A percentile compares a stretch with the other conserved stretches of the same genome.
These are phyloP conservation scores for Carex pumila DNA, from an alignment of 176 grass and related monocot genomes.

Conservation along the genomic window DNA sequence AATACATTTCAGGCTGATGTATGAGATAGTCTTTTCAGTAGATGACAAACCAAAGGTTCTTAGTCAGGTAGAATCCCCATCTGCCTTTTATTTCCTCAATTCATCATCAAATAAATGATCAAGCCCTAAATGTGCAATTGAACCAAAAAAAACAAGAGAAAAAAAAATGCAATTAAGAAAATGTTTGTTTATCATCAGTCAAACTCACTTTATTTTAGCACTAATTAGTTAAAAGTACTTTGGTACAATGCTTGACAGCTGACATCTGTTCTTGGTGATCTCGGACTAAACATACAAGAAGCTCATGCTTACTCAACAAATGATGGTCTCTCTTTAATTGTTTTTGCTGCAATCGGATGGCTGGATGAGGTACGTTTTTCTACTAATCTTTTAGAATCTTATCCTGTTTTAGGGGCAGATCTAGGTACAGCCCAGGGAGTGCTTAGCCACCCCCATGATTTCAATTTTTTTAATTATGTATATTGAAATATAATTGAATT, in stretches of 20 bases:
- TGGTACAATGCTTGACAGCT: conserved; percentile 36
- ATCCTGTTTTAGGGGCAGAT: background rate
- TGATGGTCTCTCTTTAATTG: conserved; percentile 73
- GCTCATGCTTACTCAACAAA: conserved; percentile 84
- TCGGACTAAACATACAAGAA: conserved; percentile 91
- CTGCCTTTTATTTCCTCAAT: background rate
- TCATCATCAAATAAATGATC: background rate
- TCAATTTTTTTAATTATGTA: too few relatives aligned
- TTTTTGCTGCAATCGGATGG: conserved; percentile 82
- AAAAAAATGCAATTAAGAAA: background rate
- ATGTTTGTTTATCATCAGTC: background rate
- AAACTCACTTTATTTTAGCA: background rate
- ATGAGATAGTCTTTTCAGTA: conserved; percentile 75
- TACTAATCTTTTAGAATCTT: background rate
- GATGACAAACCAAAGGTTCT: conserved; percentile 78
- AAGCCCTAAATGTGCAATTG: background rate
- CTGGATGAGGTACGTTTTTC: conserved; percentile 46
- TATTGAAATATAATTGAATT: too few relatives aligned
- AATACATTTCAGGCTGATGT: conserved; percentile 60
- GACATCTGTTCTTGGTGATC: conserved; percentile 62
- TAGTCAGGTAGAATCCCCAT: conserved; percentile 50
- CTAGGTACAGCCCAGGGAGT: too few relatives aligned
- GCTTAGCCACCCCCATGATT: too few relatives aligned
- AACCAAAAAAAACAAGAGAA: background rate
- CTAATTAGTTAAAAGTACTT: background rate